Evolutionary conservation across 768 basidiomycete genomes (phyloP).

Genomic region (Xanthoconium stramineum): DNA sequence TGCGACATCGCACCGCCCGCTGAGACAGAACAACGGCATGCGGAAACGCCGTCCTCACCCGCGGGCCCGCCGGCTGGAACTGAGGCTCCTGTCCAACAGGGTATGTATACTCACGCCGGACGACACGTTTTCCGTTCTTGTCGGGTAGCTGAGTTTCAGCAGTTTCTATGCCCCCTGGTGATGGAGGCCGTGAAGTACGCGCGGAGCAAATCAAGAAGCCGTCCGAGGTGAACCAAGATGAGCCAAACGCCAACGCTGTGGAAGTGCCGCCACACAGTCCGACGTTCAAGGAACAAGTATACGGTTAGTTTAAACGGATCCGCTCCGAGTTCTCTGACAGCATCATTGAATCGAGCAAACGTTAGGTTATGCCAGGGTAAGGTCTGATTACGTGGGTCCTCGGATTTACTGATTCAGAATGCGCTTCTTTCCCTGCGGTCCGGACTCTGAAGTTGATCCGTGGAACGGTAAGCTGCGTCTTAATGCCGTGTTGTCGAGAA

Average conservation of each 20-base stretch:
- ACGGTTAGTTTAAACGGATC: constrained; percentile 37
- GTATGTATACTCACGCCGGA: constrained; percentile 23
- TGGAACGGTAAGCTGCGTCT: constrained; percentile 24
- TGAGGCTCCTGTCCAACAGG: constrained; percentile 36
- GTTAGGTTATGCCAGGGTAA: constrained; percentile 31
- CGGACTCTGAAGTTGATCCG: constrained; percentile 23
- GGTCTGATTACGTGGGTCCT: neutral
- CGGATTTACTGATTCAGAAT: neutral
- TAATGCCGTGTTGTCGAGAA: constrained; percentile 1
- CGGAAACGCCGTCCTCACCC: constrained; percentile 22
- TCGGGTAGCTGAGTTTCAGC: neutral
- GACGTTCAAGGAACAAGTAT: constrained; percentile 58
- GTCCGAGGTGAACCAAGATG: constrained; percentile 26
- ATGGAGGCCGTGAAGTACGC: constrained; percentile 31
- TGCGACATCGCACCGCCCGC: neutral
- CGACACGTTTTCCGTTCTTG: neutral
- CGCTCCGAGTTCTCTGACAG: neutral
- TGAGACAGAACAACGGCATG: constrained; percentile 3
- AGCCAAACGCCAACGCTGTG: constrained; percentile 24
- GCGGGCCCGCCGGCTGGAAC: constrained; percentile 25
- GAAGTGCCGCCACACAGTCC: constrained; percentile 28
- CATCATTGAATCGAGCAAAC: neutral
- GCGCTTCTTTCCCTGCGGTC: neutral
- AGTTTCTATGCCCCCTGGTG: constrained; percentile 38
- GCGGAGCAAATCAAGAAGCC: constrained; percentile 26